Evolutionary conservation across 2,329 filamentous ascomycete genomes (phyloP).

Genomic region (Cladophialophora immunda): DNA sequence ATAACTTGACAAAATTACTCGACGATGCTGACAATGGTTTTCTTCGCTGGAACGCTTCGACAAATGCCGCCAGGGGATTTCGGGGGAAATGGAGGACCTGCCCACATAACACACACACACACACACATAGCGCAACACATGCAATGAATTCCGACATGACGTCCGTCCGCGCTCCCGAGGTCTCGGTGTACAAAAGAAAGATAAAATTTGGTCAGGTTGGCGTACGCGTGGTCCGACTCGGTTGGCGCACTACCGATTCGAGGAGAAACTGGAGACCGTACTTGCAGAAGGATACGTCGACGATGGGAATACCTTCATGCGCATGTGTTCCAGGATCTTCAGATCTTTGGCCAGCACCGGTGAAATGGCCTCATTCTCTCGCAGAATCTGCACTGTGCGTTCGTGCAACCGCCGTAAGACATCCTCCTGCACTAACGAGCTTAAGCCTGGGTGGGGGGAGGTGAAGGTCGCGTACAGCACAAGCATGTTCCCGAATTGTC

Average conservation of each 20-base stretch:
- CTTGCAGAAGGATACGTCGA: slow-evolving; percentile 21
- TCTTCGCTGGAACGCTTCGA: slow-evolving; percentile 24
- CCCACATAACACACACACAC: slow-evolving; percentile 23
- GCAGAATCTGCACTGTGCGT: slow-evolving; percentile 80
- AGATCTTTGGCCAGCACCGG: slow-evolving; percentile 79
- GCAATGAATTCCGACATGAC: slow-evolving; percentile 13
- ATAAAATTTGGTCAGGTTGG: not conserved
- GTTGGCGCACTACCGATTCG: slow-evolving; percentile 26
- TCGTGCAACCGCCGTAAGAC: slow-evolving; percentile 69
- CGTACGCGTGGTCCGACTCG: not conserved
- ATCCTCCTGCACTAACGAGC: slow-evolving; percentile 63
- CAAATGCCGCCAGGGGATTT: slow-evolving; percentile 17
- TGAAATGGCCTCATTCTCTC: slow-evolving; percentile 73
- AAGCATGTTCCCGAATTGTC: slow-evolving; percentile 96
- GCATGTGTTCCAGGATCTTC: slow-evolving; percentile 71
- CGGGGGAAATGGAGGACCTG: slow-evolving; percentile 17
- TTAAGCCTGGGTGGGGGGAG: slow-evolving; percentile 65
- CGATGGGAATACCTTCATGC: slow-evolving; percentile 50
- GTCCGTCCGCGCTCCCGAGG: slow-evolving; percentile 16
- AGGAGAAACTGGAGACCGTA: slow-evolving; percentile 34
- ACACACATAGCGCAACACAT: slow-evolving; percentile 20
- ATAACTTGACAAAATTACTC: slow-evolving; percentile 15
- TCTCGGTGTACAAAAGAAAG: slow-evolving; percentile 25
- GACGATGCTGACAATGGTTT: slow-evolving; percentile 19
- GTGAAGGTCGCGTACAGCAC: slow-evolving; percentile 84